phyloP scores from a whole-genome alignment of 371 early-diverging fungal species.

The Encephalitozoon cuniculi region DNA sequence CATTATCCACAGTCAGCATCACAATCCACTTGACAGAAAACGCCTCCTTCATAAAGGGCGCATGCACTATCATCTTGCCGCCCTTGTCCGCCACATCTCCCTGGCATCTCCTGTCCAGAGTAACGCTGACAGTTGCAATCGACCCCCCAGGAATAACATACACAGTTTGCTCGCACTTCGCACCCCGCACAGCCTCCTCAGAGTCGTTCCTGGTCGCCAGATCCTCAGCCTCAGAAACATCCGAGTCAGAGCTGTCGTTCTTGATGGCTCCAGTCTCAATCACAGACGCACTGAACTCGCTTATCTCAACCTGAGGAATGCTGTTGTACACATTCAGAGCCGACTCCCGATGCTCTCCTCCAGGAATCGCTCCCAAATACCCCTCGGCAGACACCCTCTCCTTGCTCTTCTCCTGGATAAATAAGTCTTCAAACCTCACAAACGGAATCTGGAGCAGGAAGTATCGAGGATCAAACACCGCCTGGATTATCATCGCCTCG shows the following conservation, averaged over 20 bases:
- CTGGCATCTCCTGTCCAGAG: not conserved
- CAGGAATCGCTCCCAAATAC: conserved; percentile 6
- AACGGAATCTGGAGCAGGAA: conserved; percentile 51
- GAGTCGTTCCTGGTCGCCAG: not conserved
- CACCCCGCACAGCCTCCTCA: not conserved
- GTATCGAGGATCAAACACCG: conserved; percentile 52
- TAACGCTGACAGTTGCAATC: conserved; percentile 11
- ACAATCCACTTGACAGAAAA: conserved; percentile 13
- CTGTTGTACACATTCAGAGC: not conserved
- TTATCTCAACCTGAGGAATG: conserved; percentile 2
- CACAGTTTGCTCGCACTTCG: not conserved
- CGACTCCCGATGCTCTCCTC: not conserved
- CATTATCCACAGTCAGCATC: conserved; percentile 25
- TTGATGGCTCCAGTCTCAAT: conserved; percentile 5
- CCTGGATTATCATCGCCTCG: conserved; percentile 54
- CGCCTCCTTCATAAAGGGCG: not conserved
- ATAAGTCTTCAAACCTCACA: conserved; percentile 39
- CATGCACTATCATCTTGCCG: conserved; percentile 12
- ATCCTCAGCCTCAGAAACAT: conserved; percentile 6
- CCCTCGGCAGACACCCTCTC: conserved; percentile 15
- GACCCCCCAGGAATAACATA: conserved; percentile 1
- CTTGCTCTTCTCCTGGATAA: conserved; percentile 32
- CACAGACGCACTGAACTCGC: conserved; percentile 25
- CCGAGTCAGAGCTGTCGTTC: not conserved
- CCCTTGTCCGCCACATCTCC: not conserved